Evolutionary conservation across 768 basidiomycete genomes (phyloP).

Genomic region (Amanita pseudoporphyria): DNA sequence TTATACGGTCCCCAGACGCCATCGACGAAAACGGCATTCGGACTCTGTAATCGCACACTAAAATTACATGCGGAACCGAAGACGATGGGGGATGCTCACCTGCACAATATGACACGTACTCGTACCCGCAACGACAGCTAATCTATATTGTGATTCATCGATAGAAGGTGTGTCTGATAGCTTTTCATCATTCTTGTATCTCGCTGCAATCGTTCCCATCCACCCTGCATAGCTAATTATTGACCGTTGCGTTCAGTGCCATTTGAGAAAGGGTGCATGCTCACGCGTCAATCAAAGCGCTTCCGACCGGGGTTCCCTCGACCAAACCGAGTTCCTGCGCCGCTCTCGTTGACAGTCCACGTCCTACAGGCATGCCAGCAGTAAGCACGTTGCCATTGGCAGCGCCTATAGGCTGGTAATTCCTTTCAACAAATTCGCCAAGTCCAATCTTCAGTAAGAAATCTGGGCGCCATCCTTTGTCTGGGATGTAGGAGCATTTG

Average conservation of each 20-base stretch:
- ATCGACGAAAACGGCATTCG: conserved; percentile 74
- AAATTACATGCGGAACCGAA: background rate
- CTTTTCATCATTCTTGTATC: conserved; percentile 44
- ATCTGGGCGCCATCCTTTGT: conserved; percentile 77
- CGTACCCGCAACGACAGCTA: conserved; percentile 93
- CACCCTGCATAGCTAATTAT: conserved; percentile 78
- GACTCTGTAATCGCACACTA: conserved; percentile 40
- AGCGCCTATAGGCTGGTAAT: conserved; percentile 70
- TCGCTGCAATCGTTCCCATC: conserved; percentile 90
- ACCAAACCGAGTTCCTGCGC: conserved; percentile 79
- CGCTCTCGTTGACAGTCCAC: conserved; percentile 67
- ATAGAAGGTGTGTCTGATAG: conserved; percentile 50
- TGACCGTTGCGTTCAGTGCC: background rate
- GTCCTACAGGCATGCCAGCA: conserved; percentile 80
- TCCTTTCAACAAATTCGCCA: conserved; percentile 52
- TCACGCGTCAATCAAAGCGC: conserved; percentile 91
- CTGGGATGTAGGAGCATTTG: conserved; percentile 90
- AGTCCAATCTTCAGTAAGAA: conserved; percentile 87
- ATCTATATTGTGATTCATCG: conserved; percentile 67
- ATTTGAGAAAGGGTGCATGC: conserved; percentile 17
- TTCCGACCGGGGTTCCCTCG: conserved; percentile 87
- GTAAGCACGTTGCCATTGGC: conserved; percentile 56
- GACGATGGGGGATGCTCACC: conserved; percentile 26
- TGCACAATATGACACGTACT: conserved; percentile 95
- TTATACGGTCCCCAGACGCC: conserved; percentile 93